Evolutionary conservation across 257 asterid species (phyloP).

Genomic region (Parsonsia alboflavescens): DNA sequence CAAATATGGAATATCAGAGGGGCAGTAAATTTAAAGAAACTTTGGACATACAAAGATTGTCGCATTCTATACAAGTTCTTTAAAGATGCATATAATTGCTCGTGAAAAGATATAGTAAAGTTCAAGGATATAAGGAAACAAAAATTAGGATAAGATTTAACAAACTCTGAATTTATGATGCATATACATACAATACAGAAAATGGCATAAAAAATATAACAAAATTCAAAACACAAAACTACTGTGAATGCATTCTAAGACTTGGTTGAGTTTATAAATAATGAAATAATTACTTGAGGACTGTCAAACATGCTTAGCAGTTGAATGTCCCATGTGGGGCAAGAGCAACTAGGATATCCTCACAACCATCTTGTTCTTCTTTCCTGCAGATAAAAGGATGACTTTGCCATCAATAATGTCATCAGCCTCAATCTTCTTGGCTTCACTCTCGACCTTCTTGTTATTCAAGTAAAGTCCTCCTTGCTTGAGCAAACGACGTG

Average conservation of each 20-base stretch:
- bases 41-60: not conserved
- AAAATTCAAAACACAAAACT: not conserved
- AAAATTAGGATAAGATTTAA: not conserved
- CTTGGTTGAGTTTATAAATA: not conserved
- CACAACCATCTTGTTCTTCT: conserved; percentile 91
- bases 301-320: not conserved
- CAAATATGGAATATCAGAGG: not conserved
- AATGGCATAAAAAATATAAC: not conserved
- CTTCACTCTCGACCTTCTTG: conserved; percentile 64
- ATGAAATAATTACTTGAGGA: not conserved
- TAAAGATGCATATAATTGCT: not conserved
- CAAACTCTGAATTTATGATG: not conserved
- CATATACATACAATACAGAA: not conserved
- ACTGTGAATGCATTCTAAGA: not conserved
- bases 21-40: not conserved
- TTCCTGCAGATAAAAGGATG: conserved; percentile 83
- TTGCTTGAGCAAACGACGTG: conserved; percentile 78
- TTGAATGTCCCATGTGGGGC: not conserved
- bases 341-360: conserved; percentile 42
- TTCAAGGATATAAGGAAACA: not conserved
- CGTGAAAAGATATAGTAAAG: not conserved
- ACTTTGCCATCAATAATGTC: conserved; percentile 78
- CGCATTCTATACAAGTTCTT: not conserved
- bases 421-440: conserved; percentile 61
- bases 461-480: conserved; percentile 92